Evolutionary conservation across 352 stramenopile species (phyloP).

Genomic region (Phytopythium aichiense): DNA sequence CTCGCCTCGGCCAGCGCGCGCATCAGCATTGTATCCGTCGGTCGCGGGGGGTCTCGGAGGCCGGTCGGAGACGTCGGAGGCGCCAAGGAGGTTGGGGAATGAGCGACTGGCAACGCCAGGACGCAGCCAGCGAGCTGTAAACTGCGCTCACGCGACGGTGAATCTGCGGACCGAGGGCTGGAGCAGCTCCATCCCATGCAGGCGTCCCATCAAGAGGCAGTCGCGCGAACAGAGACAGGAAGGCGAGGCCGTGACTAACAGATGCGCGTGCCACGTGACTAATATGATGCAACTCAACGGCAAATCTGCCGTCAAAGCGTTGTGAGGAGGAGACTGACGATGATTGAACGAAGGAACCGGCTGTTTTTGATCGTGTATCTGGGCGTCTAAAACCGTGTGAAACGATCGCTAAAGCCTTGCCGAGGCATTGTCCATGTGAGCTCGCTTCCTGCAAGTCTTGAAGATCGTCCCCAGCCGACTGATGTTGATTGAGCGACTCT

Average conservation of each 20-base stretch:
- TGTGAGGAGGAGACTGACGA: too few species aligned
- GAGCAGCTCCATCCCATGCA: neutral
- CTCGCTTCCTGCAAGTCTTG: too few species aligned
- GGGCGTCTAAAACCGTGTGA: too few species aligned
- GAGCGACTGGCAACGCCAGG: neutral
- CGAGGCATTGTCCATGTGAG: too few species aligned
- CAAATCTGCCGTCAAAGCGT: too few species aligned
- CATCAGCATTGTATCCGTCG: neutral
- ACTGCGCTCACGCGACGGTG: neutral
- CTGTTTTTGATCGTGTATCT: too few species aligned
- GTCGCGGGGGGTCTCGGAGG: neutral
- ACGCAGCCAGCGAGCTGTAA: neutral
- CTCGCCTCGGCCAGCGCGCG: slow-evolving; percentile 2
- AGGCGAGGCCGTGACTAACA: neutral
- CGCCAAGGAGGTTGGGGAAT: neutral
- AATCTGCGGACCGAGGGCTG: neutral
- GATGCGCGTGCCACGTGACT: neutral
- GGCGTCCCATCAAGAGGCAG: neutral
- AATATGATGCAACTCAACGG: too few species aligned
- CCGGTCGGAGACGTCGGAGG: neutral
- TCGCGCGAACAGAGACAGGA: neutral
- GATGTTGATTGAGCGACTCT: too few species aligned
- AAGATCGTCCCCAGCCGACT: too few species aligned
- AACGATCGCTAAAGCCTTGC: too few species aligned
- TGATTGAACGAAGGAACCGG: too few species aligned